Evolutionary conservation across 1,139 yeast species (phyloP).

Genomic region (Kodamaea fungicola): DNA sequence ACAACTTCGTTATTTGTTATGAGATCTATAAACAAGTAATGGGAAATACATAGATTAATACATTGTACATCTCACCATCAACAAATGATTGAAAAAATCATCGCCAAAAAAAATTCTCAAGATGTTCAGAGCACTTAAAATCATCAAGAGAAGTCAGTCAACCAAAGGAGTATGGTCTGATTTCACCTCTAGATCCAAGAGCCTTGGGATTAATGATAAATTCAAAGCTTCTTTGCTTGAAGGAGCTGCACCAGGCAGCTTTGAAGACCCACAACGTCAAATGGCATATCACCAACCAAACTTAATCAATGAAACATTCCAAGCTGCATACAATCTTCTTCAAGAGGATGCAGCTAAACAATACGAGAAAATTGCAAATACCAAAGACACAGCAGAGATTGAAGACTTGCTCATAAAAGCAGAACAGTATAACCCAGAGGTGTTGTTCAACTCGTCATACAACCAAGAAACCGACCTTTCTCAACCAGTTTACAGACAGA

Average conservation of each 20-base stretch:
- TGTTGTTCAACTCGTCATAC: slow-evolving; percentile 58
- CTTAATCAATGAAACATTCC: slow-evolving; percentile 70
- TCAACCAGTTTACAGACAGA: slow-evolving; percentile 75
- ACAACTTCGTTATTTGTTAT: no score
- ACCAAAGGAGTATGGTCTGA: slow-evolving; percentile 47
- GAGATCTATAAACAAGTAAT: no score
- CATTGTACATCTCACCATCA: no score
- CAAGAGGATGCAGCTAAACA: slow-evolving; percentile 39
- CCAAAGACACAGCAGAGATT: slow-evolving; percentile 7
- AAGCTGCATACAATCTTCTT: slow-evolving; percentile 60
- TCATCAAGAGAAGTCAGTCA: slow-evolving; percentile 10
- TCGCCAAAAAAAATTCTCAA: slow-evolving; percentile 3
- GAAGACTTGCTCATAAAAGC: slow-evolving; percentile 35
- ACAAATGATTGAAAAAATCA: slow-evolving; percentile 4
- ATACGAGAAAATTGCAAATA: slow-evolving; percentile 15
- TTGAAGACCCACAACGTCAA: slow-evolving; percentile 16
- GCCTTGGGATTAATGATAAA: slow-evolving; percentile 32
- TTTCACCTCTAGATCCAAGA: slow-evolving; percentile 37
- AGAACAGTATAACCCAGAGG: slow-evolving; percentile 78
- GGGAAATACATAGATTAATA: no score
- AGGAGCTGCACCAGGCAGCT: slow-evolving; percentile 32
- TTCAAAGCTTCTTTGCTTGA: slow-evolving; percentile 33
- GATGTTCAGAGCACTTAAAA: slow-evolving; percentile 4
- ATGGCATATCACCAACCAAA: slow-evolving; percentile 59
- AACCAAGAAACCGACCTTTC: slow-evolving; percentile 54